A percentile compares a stretch with the other conserved stretches of the same genome.
These are phyloP conservation scores for Termitomyces sp. DNA, from an alignment of 768 basidiomycete genomes.

Conservation along the genomic window DNA sequence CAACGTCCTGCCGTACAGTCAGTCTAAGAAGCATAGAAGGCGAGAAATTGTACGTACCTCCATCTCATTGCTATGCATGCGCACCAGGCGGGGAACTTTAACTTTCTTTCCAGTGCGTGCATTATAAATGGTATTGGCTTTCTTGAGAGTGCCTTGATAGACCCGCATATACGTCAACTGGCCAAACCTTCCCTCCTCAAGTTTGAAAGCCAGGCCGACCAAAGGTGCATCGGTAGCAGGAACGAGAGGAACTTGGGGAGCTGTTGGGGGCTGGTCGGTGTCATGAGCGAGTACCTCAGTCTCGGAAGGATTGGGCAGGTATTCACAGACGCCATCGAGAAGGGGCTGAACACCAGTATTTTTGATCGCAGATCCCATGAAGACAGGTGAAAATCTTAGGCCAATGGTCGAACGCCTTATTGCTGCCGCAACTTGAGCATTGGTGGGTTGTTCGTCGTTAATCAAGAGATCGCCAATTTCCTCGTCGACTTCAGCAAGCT, in stretches of 20 bases:
- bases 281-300: conserved; percentile 79
- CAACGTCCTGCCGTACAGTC: conserved; percentile 67
- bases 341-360: conserved; percentile 95
- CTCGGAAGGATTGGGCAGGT: conserved; percentile 88
- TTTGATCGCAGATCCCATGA: conserved; percentile 95
- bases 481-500: conserved; percentile 95
- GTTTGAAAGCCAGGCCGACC: conserved; percentile 95
- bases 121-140: conserved; percentile 83
- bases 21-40: not conserved
- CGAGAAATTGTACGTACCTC: conserved; percentile 53
- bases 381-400: conserved; percentile 94
- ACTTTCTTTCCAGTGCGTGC: conserved; percentile 95
- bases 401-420: conserved; percentile 86
- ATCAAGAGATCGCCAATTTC: conserved; percentile 89
- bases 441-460: conserved; percentile 74
- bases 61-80: conserved; percentile 99
- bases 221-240: conserved; percentile 87
- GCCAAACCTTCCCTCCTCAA: conserved; percentile 96
- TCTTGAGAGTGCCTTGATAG: conserved; percentile 92
- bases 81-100: conserved; percentile 92
- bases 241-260: conserved; percentile 70
- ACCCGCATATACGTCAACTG: conserved; percentile 98
- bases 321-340: conserved; percentile 93
- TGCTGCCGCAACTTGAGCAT: conserved; percentile 73
- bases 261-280: conserved; percentile 57